Percentiles rank a stretch among this genome's conserved stretches.
These are phyloP conservation scores for Neofusicoccum parvum DNA, from an alignment of 2,329 filamentous ascomycete species.

Conservation along the genomic window DNA sequence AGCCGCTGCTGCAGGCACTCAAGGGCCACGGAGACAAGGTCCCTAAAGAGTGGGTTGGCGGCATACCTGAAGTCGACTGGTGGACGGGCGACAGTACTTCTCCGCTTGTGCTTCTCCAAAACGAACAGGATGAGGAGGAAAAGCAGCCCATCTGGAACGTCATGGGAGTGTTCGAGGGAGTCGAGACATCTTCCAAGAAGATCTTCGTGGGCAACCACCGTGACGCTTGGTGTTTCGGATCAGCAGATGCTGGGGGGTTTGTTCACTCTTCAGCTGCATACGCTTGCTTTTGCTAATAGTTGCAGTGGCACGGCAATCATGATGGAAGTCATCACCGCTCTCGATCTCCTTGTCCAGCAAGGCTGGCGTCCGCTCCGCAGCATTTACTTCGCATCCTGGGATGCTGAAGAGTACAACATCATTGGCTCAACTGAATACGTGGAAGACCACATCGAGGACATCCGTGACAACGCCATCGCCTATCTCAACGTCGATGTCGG, in stretches of 20 bases:
- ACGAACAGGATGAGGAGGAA: slow-evolving; percentile 81
- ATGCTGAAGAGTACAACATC: slow-evolving; percentile 88
- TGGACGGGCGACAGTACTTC: slow-evolving; percentile 73
- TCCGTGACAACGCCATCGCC: slow-evolving; percentile 75
- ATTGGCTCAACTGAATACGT: slow-evolving; percentile 95
- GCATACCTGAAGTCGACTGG: slow-evolving; percentile 75
- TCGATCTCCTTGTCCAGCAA: slow-evolving; percentile 72
- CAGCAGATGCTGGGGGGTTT: slow-evolving; percentile 70
- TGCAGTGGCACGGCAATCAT: slow-evolving; percentile 82
- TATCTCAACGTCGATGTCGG: slow-evolving; percentile 92
- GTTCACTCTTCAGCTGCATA: not conserved
- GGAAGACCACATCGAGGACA: slow-evolving; percentile 73
- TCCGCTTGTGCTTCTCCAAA: slow-evolving; percentile 78
- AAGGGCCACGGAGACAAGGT: slow-evolving; percentile 72
- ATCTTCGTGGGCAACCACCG: slow-evolving; percentile 92
- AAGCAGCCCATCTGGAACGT: slow-evolving; percentile 91
- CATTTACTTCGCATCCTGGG: slow-evolving; percentile 97
- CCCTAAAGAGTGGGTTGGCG: slow-evolving; percentile 73
- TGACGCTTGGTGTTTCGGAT: slow-evolving; percentile 89
- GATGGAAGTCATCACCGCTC: slow-evolving; percentile 82
- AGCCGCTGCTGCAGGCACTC: slow-evolving; percentile 74
- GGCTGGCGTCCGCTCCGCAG: slow-evolving; percentile 93
- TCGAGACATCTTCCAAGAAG: slow-evolving; percentile 79
- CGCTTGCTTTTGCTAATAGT: not conserved
- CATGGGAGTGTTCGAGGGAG: slow-evolving; percentile 78